A percentile compares a stretch with the other conserved stretches of the same genome.
These are phyloP conservation scores for Aspergillus bombycis DNA, from an alignment of 2,329 filamentous ascomycete genomes.

Conservation along the genomic window DNA sequence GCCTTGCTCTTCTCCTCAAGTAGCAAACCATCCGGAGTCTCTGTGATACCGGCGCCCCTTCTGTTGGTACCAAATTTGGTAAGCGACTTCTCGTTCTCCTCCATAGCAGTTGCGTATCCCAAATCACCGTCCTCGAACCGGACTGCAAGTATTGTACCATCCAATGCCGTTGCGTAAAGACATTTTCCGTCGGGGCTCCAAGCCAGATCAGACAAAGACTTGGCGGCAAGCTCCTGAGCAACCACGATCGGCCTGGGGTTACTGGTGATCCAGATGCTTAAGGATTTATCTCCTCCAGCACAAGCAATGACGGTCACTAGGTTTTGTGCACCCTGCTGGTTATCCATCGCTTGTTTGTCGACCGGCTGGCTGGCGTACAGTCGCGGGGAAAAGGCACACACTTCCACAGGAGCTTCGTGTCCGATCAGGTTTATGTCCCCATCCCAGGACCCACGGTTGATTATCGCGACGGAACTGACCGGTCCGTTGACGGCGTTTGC, in stretches of 20 bases:
- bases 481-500: conserved; percentile 97
- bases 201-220: conserved; percentile 90
- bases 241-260: conserved; percentile 90
- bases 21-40: conserved; percentile 85
- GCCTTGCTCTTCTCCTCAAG: conserved; percentile 92
- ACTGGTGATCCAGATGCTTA: conserved; percentile 98
- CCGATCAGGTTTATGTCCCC: conserved; percentile 97
- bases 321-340: conserved; percentile 44
- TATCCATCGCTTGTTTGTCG: conserved; percentile 51
- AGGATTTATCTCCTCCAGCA: conserved; percentile 91
- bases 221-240: conserved; percentile 82
- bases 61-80: conserved; percentile 90
- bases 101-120: conserved; percentile 80
- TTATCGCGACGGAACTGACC: conserved; percentile 94
- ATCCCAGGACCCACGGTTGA: conserved; percentile 89
- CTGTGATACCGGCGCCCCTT: conserved; percentile 85
- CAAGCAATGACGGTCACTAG: conserved; percentile 93
- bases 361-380: conserved; percentile 75
- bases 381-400: conserved; percentile 93
- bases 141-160: conserved; percentile 81
- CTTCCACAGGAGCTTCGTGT: conserved; percentile 94
- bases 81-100: conserved; percentile 90
- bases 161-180: conserved; percentile 82
- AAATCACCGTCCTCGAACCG: conserved; percentile 86
- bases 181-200: conserved; percentile 93